phyloP scores from a whole-genome alignment of 164 flowering plant genomes.

The Tinospora cordifolia region DNA sequence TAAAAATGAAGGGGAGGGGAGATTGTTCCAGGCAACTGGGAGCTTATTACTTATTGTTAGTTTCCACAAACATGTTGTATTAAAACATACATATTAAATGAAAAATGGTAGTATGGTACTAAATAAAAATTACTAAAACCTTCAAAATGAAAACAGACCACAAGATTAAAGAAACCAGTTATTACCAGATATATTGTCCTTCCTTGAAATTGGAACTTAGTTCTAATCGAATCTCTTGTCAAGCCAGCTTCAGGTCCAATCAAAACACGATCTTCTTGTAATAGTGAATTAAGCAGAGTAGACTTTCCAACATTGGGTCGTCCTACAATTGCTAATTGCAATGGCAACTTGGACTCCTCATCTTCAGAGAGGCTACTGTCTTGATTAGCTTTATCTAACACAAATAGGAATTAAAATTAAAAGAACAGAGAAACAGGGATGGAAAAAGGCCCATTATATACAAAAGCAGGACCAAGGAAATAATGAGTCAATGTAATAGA shows the following conservation, averaged over 20 bases:
- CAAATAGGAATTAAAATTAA: not conserved
- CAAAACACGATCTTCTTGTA: slow-evolving; percentile 86
- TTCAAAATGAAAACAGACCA: slow-evolving; percentile 1
- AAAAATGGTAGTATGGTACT: too few relatives aligned
- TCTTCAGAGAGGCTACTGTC: slow-evolving; percentile 25
- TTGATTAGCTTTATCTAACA: slow-evolving; percentile 28
- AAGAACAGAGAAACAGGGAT: slow-evolving; percentile 3
- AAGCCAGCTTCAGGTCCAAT: slow-evolving; percentile 96
- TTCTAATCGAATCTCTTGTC: slow-evolving; percentile 92
- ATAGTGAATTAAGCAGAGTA: slow-evolving; percentile 71
- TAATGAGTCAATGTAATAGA: slow-evolving; percentile 4
- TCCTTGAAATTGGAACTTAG: slow-evolving; percentile 63
- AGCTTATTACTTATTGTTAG: too few relatives aligned
- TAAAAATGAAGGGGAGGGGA: too few relatives aligned
- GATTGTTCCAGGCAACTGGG: too few relatives aligned
- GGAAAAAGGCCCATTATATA: not conserved
- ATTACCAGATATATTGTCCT: slow-evolving; percentile 67
- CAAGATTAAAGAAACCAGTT: not conserved
- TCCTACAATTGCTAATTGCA: slow-evolving; percentile 93
- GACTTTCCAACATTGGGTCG: slow-evolving; percentile 98
- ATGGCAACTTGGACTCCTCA: slow-evolving; percentile 60
- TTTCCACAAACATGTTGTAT: too few relatives aligned
- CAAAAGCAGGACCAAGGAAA: not conserved
- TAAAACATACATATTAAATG: too few relatives aligned
- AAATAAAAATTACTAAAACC: too few relatives aligned